Evolutionary conservation across 2,329 filamentous ascomycete species (phyloP), one percentile per base, ranked within the genome.

Genomic region (Fusarium vanettenii): DNA sequence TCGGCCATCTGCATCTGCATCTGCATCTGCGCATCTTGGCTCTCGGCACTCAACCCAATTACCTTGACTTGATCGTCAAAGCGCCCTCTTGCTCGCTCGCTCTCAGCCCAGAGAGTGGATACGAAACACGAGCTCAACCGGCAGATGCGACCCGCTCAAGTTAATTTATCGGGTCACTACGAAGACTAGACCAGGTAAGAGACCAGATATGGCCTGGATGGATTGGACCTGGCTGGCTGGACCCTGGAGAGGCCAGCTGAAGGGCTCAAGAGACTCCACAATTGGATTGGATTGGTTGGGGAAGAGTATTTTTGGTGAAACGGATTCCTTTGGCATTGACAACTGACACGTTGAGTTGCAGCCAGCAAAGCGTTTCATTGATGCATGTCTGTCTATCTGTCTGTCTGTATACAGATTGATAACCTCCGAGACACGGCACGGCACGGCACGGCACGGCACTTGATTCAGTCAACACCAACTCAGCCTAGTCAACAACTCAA

Each of bases 111-210:
- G 52, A 13, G 43, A 63, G 70, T 68, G 71, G 71, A 60, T 68
- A 74, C 37, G 55, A 50, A 61, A 57, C 61, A 37, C 16, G 25
- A n/a, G 43, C 39, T 25, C 37, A 27, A 16, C 35, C 41, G 45
- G 39, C 56, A 61, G 64, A 61, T 60, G 37, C 31, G 60, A 64
- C 60, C 72, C 71, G 52, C 71, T 56, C 55, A 55, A 74, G 71
- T 59, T 65, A 72, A 60, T 69, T 74, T 63, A 74, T 69, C 56
- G 60, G 71, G 67, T 37, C 70, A 45, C 37, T 31, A 25, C 22
- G 18, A 41, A 52, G n/a, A 70, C 9, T 48, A 27, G 41, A 70
- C 37, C 27, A 60, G 61, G 45, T 52, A n/a, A 65, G 61, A 72
- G 39, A 50, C 29, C 31, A 14, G 39, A 57, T 43, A 69, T 56